A percentile compares a stretch with the other conserved stretches of the same genome.
phyloP scores from a whole-genome alignment of 139 green algal species.

The Edaphochlamys debaryana region DNA sequence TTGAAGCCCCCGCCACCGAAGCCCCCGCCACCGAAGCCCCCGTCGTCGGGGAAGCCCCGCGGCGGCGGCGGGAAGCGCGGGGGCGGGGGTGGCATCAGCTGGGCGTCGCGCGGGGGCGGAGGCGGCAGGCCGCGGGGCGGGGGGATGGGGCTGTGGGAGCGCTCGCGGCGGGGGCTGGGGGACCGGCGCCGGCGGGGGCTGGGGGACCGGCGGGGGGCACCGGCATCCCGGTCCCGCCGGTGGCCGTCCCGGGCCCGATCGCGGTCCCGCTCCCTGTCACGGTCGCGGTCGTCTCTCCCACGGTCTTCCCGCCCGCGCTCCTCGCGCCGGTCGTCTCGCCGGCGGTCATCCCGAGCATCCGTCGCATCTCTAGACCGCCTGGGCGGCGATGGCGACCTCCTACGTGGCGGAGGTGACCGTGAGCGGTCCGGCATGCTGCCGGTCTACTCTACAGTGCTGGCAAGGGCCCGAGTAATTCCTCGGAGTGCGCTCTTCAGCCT shows the following conservation, averaged over 20 bases:
- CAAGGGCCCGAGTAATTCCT: too few relatives aligned
- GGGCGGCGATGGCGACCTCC: constrained; percentile 8
- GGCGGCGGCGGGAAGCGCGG: neutral
- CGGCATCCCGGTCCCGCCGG: neutral
- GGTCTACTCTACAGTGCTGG: too few relatives aligned
- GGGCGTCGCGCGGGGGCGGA: neutral
- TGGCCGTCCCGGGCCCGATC: neutral
- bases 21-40: neutral
- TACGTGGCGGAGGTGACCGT: neutral
- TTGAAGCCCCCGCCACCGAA: neutral
- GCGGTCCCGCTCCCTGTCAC: neutral
- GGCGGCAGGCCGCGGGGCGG: neutral
- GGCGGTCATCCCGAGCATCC: neutral
- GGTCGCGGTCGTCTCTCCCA: neutral
- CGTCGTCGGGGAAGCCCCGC: too few relatives aligned
- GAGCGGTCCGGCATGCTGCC: neutral
- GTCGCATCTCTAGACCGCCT: neutral
- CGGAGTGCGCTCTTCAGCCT: too few relatives aligned
- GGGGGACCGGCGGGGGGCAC: neutral
- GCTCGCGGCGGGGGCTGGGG: neutral
- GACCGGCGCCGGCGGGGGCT: neutral
- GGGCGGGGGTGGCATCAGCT: neutral
- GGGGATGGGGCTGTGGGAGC: neutral
- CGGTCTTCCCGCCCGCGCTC: too few relatives aligned
- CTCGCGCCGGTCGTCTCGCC: neutral